Base-by-base conservation (phyloP, 2,329 filamentous ascomycete genomes). In the Nigrospora sphaerica region DNA sequence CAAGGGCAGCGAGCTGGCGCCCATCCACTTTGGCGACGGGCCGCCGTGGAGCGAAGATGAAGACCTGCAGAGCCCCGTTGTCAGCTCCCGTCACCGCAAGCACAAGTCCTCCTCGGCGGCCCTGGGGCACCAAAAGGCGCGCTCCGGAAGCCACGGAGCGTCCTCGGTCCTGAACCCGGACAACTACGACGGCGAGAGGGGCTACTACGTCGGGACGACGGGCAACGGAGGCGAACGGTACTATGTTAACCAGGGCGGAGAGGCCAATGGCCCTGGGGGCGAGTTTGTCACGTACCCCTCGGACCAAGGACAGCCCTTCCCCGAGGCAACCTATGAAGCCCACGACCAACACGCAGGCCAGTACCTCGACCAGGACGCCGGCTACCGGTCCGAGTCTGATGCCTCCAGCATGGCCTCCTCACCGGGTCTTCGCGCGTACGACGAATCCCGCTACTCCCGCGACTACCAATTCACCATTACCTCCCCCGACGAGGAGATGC, bases 11-110 rank as follows among this genome's bases (percentile, higher is more conserved):
- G 86, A 91, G 58, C 74, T 95, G 14, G 85, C 88, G 11, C 86
- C 87, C 17, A 90, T 93, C 61, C 81, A 88, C 42, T 92, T 93
- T 57, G 87, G 81, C 4, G 89, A 93, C 61, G 91, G 91, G 0
- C 91, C 91, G 18, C 92, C 91, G 3, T 97, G 90, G 71, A 95
- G 89, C 65, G 91, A 96, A 68, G 91, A 97, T 59, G 90, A 97
- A 57, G 93, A 97, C 65, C 75, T 96, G 38, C 88, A 93, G 60
- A 95, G 90, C 61, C 91, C 91, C 0, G 88, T 95, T 16, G 88
- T 91, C 13, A 88, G 86, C 54, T 86, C 86, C 35, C 78, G 87
- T 48, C 90, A 95, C 64, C 85, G 86, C 60, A 95, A 93, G 66
- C 85, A 91, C 68, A 95, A 88, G 64, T 88, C 85, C 3, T 76